Evolutionary conservation across 2,329 filamentous ascomycete genomes (phyloP).

Genomic region (Stenocarpella maydis): DNA sequence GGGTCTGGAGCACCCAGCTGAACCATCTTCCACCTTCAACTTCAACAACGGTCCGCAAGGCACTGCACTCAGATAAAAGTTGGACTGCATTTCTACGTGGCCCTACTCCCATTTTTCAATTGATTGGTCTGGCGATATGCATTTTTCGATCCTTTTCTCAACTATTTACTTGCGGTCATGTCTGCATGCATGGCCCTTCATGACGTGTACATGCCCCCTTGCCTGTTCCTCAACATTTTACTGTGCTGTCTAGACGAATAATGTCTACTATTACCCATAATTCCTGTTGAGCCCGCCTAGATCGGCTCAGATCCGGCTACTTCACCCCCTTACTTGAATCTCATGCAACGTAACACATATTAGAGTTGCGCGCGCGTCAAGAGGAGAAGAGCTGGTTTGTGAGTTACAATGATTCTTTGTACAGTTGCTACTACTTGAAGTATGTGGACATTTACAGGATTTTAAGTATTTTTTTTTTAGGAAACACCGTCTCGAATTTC

Average conservation of each 20-base stretch:
- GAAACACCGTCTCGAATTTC: not conserved
- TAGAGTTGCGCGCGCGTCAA: too few relatives aligned
- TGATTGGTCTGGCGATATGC: too few relatives aligned
- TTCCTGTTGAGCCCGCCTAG: not conserved
- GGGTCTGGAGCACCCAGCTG: too few relatives aligned
- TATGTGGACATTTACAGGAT: slow-evolving; percentile 10
- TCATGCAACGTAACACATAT: too few relatives aligned
- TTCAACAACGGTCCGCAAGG: too few relatives aligned
- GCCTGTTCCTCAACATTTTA: not conserved
- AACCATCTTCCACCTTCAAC: not conserved
- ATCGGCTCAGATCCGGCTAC: too few relatives aligned
- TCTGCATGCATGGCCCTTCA: not conserved
- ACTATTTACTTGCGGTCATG: not conserved
- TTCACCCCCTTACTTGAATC: too few relatives aligned
- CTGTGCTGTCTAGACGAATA: too few relatives aligned
- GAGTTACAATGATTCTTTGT: not conserved
- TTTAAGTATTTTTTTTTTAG: slow-evolving; percentile 15
- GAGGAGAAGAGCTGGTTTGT: not conserved
- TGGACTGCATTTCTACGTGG: too few relatives aligned
- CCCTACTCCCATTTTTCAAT: too few relatives aligned
- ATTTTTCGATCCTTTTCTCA: not conserved
- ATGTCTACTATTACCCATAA: not conserved
- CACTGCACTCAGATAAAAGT: not conserved
- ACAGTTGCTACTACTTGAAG: not conserved
- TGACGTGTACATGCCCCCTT: not conserved